Evolutionary conservation across 768 basidiomycete species (phyloP), one percentile per base, ranked within the genome.

Genomic region (Serendipita sp.): DNA sequence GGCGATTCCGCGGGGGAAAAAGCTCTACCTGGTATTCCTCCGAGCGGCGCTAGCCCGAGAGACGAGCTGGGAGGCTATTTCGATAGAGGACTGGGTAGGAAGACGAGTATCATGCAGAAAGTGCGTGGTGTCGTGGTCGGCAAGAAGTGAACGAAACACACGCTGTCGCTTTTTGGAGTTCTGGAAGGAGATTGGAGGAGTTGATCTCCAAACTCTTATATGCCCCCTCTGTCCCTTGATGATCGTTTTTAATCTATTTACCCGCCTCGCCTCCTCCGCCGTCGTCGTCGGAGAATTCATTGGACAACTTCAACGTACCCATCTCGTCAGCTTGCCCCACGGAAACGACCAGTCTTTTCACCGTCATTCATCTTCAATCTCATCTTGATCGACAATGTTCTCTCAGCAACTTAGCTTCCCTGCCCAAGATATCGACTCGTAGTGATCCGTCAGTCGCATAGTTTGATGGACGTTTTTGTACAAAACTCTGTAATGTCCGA

Each of bases 51-150:
- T 27, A 63, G 68, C 3, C 18, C 66, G 1, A 67, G 68, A 3
- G 73, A 74, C 63, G 65, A 64, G 33, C 70, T 63, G n/a, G 50
- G 63, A 34, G 78, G 71, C n/a, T 85, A 86, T 69, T 80, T 81
- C 70, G 36, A 55, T 31, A 48, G 40, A 5, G 75, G 77, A 27
- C 77, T 91, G 0, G 84, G 83, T 52, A 79, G 88, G 70, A 90
- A 84, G 79, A 79, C 85, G 1, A 88, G 87, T 70, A 74, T 91
- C 65, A 80, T 90, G 77, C 86, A 85, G 80, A 89, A 86, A 72
- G 81, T 90, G 64, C 85, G 85, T 67, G 79, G 81, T 48, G 88
- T 79, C 3, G 86, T 88, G 62, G 82, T 84, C 65, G 81, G 83
- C 2, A 76, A 76, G 50, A 77, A 77, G 68, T 77, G 70, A 72